Base-by-base conservation (phyloP, 176 grass and related monocot genomes). In the Oryza australiensis region DNA sequence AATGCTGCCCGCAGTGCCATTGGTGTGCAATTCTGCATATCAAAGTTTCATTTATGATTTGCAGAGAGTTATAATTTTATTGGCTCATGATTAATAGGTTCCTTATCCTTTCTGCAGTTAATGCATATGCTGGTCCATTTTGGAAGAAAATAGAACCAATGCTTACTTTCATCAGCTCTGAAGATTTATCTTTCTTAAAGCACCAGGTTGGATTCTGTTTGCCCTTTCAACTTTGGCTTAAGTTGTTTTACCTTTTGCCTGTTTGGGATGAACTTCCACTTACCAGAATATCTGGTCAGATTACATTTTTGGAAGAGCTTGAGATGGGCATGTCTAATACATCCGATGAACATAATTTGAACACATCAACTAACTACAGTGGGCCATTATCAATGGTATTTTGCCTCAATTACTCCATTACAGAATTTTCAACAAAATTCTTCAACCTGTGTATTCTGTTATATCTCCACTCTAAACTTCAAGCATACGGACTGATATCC, bases 111-210 rank as follows among this genome's bases (percentile, higher is more conserved):
- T 71, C 45, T 78, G 77, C 85, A 94, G 93, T 81, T 79, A 51
- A 59, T 83, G 89, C 81, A 57, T 82, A 83, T 87, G 86, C 77
- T 80, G 80, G 82, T 62, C 30, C 76, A 33, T 87, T 94, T 69
- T 94, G 89, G 93, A 91, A 92, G 70, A 89, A 87, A 69, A 92
- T 87, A 76, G 93, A 94, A 85, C 70, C 77, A 33, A 76, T 76
- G 86, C 91, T 94, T 76, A 74, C 87, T 85, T 80, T 73, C 75
- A 71, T 88, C n/a, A 75, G 84, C 59, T 78, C 59, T 26, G 82
- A 89, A 64, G 93, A 94, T 82, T 72, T 81, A 53, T 75, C 75
- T 27, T 94, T 89, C 66, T 79, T 92, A 64, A 87, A 72, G 73
- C 82, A 83, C 68, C 87, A 94, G 93, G 93, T 86, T 70, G 66